Conservation (phyloP, 345 rosid genomes). For the Eutrema yunnanense region DNA sequence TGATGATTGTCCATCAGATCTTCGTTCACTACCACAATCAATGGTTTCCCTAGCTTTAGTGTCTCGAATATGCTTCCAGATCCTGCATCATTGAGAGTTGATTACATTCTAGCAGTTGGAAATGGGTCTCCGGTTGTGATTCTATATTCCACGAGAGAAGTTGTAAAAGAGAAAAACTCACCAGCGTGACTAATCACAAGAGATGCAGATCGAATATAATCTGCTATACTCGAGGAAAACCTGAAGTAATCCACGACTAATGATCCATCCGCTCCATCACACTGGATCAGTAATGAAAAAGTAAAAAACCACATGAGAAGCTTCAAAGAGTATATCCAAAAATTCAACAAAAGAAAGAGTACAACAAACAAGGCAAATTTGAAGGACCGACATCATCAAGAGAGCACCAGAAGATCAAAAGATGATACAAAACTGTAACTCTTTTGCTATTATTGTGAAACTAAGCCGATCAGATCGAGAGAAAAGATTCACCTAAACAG, state of each 20-base stretch:
- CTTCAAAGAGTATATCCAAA: neutral
- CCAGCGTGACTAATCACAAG: slow-evolving; percentile 95
- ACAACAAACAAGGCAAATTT: no score
- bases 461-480: neutral
- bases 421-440: neutral
- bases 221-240: slow-evolving; percentile 81
- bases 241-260: slow-evolving; percentile 79
- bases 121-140: neutral
- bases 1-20: slow-evolving; percentile 98
- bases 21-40: slow-evolving; percentile 91
- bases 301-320: neutral
- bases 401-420: no score
- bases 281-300: slow-evolving; percentile 27
- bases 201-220: slow-evolving; percentile 74
- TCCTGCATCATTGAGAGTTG: slow-evolving; percentile 35
- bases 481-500: neutral
- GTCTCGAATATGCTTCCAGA: slow-evolving; percentile 98
- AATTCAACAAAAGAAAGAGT: no score
- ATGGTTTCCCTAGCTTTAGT: slow-evolving; percentile 59
- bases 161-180: neutral
- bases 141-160: neutral
- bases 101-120: neutral
- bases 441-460: neutral
- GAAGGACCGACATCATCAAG: no score
- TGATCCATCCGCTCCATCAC: slow-evolving; percentile 56